phyloP scores from a whole-genome alignment of 108 stramenopile species.

The Chaetoceros muelleri region DNA sequence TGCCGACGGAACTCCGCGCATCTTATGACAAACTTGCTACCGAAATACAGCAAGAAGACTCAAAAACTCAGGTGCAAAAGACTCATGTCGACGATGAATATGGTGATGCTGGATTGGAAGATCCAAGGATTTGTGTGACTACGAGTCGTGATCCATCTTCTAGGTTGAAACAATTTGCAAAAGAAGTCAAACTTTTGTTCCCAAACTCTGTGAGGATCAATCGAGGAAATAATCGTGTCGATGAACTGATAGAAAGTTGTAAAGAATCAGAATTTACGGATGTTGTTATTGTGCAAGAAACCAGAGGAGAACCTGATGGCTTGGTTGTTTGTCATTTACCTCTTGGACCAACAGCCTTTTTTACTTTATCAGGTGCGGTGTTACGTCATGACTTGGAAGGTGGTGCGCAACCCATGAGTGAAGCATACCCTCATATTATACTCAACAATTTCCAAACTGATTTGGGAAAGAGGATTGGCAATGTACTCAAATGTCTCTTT shows the following conservation, averaged over 20 bases:
- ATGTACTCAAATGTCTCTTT: constrained; percentile 91
- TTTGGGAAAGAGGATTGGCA: constrained; percentile 85
- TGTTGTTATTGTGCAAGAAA: constrained; percentile 93
- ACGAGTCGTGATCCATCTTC: constrained; percentile 90
- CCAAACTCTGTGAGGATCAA: constrained; percentile 95
- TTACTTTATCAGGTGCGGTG: constrained; percentile 82
- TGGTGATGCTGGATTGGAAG: constrained; percentile 81
- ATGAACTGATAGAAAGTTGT: constrained; percentile 87
- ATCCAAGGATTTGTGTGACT: constrained; percentile 94
- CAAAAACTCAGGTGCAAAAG: constrained; percentile 36
- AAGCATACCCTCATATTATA: constrained; percentile 92
- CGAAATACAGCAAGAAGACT: constrained; percentile 79
- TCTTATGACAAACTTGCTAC: constrained; percentile 57
- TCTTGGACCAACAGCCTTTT: constrained; percentile 95
- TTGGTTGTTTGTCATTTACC: constrained; percentile 96
- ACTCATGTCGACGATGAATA: constrained; percentile 95
- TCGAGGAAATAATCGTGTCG: constrained; percentile 89
- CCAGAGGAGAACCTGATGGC: constrained; percentile 98
- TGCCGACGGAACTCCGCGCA: constrained; percentile 89
- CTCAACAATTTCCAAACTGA: constrained; percentile 75
- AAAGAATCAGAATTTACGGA: constrained; percentile 91
- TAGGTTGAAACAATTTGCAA: constrained; percentile 95
- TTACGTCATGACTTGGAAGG: constrained; percentile 94
- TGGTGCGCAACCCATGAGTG: constrained; percentile 90
- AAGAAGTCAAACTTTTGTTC: constrained; percentile 92